phyloP scores from a whole-genome alignment of 2,329 filamentous ascomycete genomes.

The Colletotrichum sidae region DNA sequence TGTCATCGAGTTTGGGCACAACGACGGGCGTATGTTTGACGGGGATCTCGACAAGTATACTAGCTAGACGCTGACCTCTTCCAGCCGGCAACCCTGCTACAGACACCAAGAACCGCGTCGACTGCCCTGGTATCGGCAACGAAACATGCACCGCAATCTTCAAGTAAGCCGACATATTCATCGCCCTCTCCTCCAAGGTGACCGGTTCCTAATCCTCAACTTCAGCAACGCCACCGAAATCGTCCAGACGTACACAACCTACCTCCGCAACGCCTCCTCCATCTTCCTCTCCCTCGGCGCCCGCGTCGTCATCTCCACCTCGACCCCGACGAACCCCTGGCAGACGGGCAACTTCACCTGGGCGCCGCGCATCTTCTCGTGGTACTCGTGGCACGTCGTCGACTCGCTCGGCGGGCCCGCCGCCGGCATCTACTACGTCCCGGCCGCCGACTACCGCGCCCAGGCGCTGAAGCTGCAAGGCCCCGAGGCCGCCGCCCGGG shows the following conservation, averaged over 20 bases:
- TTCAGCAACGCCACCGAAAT: slow-evolving; percentile 52
- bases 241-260: slow-evolving; percentile 71
- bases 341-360: slow-evolving; percentile 65
- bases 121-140: slow-evolving; percentile 66
- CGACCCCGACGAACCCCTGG: slow-evolving; percentile 70
- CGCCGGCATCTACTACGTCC: slow-evolving; percentile 64
- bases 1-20: slow-evolving; percentile 79
- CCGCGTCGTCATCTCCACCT: slow-evolving; percentile 67
- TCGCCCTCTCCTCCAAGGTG: fast-evolving
- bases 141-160: slow-evolving; percentile 67
- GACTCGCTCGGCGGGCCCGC: slow-evolving; percentile 46
- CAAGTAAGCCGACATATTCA: neutral
- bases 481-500: slow-evolving; percentile 59
- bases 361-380: slow-evolving; percentile 64
- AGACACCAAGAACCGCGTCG: slow-evolving; percentile 67
- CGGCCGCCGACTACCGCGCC: slow-evolving; percentile 68
- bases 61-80: neutral
- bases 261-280: slow-evolving; percentile 68
- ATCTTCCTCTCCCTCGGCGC: slow-evolving; percentile 67
- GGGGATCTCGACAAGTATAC: neutral
- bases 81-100: slow-evolving; percentile 42
- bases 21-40: slow-evolving; percentile 66
- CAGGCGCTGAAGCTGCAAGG: slow-evolving; percentile 64
- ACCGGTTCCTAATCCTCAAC: neutral
- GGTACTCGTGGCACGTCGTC: slow-evolving; percentile 52